Percentiles rank a stretch among this genome's conserved stretches.
Conservation (phyloP, 2,329 filamentous ascomycete species). For the Penicillium sp. region DNA sequence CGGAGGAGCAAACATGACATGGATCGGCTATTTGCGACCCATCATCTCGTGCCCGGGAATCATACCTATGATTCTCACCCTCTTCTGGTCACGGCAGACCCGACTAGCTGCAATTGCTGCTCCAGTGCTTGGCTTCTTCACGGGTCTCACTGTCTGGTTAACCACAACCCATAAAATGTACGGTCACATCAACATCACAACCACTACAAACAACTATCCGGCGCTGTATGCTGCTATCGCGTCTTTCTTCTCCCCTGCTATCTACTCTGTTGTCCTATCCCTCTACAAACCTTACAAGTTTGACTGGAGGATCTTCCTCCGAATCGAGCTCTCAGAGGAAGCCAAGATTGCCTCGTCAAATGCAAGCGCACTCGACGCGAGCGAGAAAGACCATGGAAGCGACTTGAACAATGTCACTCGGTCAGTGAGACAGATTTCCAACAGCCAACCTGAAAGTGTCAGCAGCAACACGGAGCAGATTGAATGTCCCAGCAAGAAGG, state of each 20-base stretch:
- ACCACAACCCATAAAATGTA: conserved; percentile 40
- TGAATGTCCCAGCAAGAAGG: conserved; percentile 1
- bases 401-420: background rate
- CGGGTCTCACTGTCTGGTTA: conserved; percentile 47
- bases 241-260: conserved; percentile 46
- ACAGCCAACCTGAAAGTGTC: background rate
- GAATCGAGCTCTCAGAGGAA: conserved; percentile 47
- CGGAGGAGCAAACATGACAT: conserved; percentile 50
- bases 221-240: conserved; percentile 46
- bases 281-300: conserved; percentile 39
- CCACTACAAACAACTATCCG: conserved; percentile 42
- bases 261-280: conserved; percentile 49
- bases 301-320: conserved; percentile 47
- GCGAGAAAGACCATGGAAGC: conserved; percentile 5
- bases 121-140: conserved; percentile 41
- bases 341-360: conserved; percentile 20
- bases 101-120: conserved; percentile 42
- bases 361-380: conserved; percentile 11
- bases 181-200: conserved; percentile 41
- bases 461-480: conserved; percentile 5
- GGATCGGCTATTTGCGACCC: conserved; percentile 43
- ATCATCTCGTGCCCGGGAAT: conserved; percentile 46
- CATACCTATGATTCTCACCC: conserved; percentile 45
- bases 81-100: conserved; percentile 48
- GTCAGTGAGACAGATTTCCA: background rate